phyloP scores from a whole-genome alignment of 176 grass and related monocot species.

The Oryza punctata region DNA sequence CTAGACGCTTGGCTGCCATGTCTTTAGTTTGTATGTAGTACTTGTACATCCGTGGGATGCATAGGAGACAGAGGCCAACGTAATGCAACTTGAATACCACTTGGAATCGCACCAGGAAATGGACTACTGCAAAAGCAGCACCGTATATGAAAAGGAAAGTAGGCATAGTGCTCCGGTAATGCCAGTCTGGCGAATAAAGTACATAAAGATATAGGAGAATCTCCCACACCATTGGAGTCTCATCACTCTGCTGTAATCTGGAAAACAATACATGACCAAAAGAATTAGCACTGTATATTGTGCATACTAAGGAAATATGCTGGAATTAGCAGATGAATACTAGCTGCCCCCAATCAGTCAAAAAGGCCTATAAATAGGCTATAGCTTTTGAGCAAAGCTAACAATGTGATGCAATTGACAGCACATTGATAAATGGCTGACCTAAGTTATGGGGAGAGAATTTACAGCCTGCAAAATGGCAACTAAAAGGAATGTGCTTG shows the following conservation, averaged over 20 bases:
- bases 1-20: slow-evolving; percentile 62
- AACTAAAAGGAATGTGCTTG: slow-evolving; percentile 11
- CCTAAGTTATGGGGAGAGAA: background rate
- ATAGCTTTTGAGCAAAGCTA: background rate
- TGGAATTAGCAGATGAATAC: background rate
- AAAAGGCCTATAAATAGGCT: background rate
- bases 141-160: slow-evolving; percentile 90
- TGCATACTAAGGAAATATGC: background rate
- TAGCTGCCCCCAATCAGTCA: background rate
- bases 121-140: slow-evolving; percentile 67
- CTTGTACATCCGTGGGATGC: slow-evolving; percentile 92
- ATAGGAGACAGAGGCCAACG: slow-evolving; percentile 73
- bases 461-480: background rate
- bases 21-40: slow-evolving; percentile 93
- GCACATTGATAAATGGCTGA: background rate
- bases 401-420: background rate
- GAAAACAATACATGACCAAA: slow-evolving; percentile 23
- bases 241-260: slow-evolving; percentile 88
- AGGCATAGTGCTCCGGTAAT: slow-evolving; percentile 86
- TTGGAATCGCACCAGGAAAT: slow-evolving; percentile 65
- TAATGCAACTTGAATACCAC: slow-evolving; percentile 86
- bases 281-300: background rate
- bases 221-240: slow-evolving; percentile 92
- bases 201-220: slow-evolving; percentile 84
- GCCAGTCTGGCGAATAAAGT: slow-evolving; percentile 94